Conservation (phyloP, 2,329 filamentous ascomycete species). For the Xylariaceae sp. region DNA sequence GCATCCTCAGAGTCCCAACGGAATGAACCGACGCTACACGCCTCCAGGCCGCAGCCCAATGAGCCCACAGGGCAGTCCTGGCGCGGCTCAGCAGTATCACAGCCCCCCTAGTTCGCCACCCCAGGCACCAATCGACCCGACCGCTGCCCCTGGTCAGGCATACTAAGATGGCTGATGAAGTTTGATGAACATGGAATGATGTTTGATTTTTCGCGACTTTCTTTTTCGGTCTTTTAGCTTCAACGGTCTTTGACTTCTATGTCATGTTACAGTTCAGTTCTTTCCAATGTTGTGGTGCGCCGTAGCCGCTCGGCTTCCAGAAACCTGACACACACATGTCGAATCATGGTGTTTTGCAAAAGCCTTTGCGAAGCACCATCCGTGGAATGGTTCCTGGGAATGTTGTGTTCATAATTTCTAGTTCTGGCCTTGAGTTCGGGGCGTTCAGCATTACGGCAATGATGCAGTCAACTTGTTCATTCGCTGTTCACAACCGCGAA, state of each 20-base stretch:
- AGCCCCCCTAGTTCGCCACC: conserved; percentile 32
- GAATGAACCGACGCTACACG: conserved; percentile 38
- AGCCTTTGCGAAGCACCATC: conserved; percentile 12
- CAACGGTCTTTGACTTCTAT: conserved; percentile 20
- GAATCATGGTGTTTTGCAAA: conserved; percentile 9
- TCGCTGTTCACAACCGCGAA: conserved; percentile 5
- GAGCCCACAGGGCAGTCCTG: conserved; percentile 36
- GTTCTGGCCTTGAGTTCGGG: conserved; percentile 11
- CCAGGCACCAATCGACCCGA: conserved; percentile 44
- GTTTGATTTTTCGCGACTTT: conserved; percentile 33
- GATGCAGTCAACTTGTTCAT: conserved; percentile 5
- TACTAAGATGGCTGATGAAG: conserved; percentile 35
- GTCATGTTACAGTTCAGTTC: conserved; percentile 17
- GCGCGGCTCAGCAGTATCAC: conserved; percentile 26
- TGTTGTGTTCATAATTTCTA: conserved; percentile 33
- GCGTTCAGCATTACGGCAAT: conserved; percentile 1
- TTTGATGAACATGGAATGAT: conserved; percentile 30
- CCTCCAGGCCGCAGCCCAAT: conserved; percentile 44
- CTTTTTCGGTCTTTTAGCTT: conserved; percentile 29
- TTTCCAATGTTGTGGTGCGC: conserved; percentile 15
- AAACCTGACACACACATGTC: conserved; percentile 6
- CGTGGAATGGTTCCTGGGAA: conserved; percentile 23
- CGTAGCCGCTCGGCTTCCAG: conserved; percentile 12
- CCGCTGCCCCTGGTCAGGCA: conserved; percentile 53
- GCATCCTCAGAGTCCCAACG: conserved; percentile 38